Evolutionary conservation across 2,329 filamentous ascomycete species (phyloP).

Genomic region (Cladosporium oxysporum): DNA sequence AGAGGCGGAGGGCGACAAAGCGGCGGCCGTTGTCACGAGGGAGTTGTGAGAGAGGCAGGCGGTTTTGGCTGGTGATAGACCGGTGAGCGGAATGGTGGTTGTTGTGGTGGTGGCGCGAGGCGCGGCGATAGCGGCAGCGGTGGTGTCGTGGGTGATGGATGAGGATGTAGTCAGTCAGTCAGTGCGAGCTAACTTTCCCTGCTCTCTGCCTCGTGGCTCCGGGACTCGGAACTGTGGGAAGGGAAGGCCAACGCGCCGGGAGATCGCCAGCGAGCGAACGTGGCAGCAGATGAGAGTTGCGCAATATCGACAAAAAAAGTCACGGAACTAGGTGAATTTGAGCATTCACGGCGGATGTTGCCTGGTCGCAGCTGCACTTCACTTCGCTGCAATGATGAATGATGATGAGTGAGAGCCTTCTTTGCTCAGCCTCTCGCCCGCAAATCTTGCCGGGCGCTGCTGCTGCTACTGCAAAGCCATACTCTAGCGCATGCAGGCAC

Average conservation of each 20-base stretch:
- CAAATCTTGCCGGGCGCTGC: background rate
- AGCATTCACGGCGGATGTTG: background rate
- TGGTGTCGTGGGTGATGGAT: slow-evolving; percentile 3
- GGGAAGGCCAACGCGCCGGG: background rate
- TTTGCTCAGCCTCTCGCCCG: slow-evolving; percentile 1
- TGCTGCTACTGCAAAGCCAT: slow-evolving; percentile 17
- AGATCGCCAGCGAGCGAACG: slow-evolving; percentile 10
- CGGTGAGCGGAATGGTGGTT: background rate
- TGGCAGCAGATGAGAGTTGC: background rate
- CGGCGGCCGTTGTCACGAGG: slow-evolving; percentile 23
- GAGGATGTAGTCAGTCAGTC: background rate
- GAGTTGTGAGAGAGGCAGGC: background rate
- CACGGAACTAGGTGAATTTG: background rate
- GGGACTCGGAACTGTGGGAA: background rate
- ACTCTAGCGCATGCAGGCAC: slow-evolving; percentile 22
- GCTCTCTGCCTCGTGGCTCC: background rate
- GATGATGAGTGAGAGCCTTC: background rate
- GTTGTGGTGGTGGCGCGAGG: background rate
- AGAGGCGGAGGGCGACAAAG: slow-evolving; percentile 11
- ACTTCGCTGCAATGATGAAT: background rate
- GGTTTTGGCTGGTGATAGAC: background rate
- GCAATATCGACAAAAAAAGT: background rate
- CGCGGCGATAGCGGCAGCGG: background rate
- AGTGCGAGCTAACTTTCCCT: slow-evolving; percentile 11
- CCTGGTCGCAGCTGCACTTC: background rate